Evolutionary conservation across 2,329 filamentous ascomycete species (phyloP).

Genomic region (Orbilia javanica): DNA sequence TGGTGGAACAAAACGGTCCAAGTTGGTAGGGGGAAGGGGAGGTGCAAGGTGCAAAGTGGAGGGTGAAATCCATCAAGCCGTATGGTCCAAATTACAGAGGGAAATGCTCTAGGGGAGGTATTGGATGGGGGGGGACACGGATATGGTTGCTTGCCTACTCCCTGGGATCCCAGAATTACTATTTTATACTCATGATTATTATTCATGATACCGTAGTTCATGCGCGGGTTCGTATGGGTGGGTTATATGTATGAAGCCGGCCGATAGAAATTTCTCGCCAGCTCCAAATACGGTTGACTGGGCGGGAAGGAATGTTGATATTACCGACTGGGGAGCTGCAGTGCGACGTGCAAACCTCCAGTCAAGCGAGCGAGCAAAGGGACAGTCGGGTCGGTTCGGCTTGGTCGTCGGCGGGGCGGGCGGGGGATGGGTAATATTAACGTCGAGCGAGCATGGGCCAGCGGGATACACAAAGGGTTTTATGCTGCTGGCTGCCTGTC

Average conservation of each 20-base stretch:
- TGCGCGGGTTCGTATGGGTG: constrained; percentile 19
- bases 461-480: constrained; percentile 4
- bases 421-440: background rate
- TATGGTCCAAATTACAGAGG: background rate
- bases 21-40: background rate
- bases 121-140: background rate
- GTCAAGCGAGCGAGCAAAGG: background rate
- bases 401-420: constrained; percentile 1
- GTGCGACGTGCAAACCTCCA: constrained; percentile 17
- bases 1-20: background rate
- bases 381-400: constrained; percentile 9
- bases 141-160: constrained; percentile 57
- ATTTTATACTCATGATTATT: constrained; percentile 59
- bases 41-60: too few relatives aligned
- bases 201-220: constrained; percentile 43
- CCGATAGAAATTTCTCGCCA: constrained; percentile 1
- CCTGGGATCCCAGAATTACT: constrained; percentile 59
- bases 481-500: background rate
- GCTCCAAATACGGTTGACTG: background rate
- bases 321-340: constrained; percentile 8
- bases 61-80: background rate
- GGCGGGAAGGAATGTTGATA: constrained; percentile 13
- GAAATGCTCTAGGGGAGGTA: background rate
- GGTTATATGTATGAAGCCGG: constrained; percentile 7
- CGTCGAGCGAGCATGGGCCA: background rate